phyloP scores from a whole-genome alignment of 2,329 filamentous ascomycete genomes.

The Emericellopsis atlantica region DNA sequence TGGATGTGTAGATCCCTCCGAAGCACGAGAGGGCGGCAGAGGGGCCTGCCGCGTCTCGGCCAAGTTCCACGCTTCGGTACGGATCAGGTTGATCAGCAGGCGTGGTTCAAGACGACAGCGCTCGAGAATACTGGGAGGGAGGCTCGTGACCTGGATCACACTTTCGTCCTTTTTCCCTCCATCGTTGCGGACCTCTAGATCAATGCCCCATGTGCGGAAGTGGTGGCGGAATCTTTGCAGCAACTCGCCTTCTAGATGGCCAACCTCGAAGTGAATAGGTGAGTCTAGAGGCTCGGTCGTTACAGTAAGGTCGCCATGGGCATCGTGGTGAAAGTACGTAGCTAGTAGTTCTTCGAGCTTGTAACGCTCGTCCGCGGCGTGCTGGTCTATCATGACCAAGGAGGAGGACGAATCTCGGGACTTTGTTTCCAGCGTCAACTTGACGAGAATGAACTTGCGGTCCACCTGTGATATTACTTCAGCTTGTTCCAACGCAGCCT shows the following conservation, averaged over 20 bases:
- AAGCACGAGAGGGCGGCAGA: constrained; percentile 1
- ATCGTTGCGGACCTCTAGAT: constrained; percentile 30
- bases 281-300: constrained; percentile 28
- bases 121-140: constrained; percentile 65
- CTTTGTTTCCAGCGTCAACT: constrained; percentile 24
- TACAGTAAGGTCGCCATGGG: constrained; percentile 5
- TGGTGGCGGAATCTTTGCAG: constrained; percentile 39
- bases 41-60: constrained; percentile 25
- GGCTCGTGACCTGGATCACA: constrained; percentile 34
- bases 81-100: constrained; percentile 60
- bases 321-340: constrained; percentile 27
- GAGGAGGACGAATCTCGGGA: constrained; percentile 23
- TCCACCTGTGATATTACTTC: constrained; percentile 74
- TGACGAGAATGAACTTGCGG: constrained; percentile 73
- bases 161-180: background rate
- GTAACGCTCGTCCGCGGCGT: constrained; percentile 84
- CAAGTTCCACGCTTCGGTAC: constrained; percentile 59
- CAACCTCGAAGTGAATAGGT: constrained; percentile 53
- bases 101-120: constrained; percentile 62
- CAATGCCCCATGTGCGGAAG: constrained; percentile 66
- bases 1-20: constrained; percentile 4
- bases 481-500: constrained; percentile 43
- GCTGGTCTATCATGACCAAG: constrained; percentile 78
- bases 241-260: constrained; percentile 43
- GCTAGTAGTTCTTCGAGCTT: constrained; percentile 62